A percentile compares a stretch with the other conserved stretches of the same genome.
phyloP scores from a whole-genome alignment of 75 land plant species.

The Pinus albicaulis region DNA sequence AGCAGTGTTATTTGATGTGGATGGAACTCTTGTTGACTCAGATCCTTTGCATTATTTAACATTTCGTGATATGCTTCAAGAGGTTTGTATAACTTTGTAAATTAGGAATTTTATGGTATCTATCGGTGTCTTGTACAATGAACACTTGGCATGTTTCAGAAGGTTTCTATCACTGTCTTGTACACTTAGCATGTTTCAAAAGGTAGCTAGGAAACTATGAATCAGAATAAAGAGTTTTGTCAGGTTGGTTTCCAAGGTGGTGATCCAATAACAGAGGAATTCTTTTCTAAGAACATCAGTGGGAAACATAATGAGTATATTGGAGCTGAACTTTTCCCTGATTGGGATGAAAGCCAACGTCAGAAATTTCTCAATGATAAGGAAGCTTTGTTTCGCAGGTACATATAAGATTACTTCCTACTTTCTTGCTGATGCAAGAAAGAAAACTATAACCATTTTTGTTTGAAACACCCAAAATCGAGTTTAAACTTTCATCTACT shows the following conservation, averaged over 20 bases:
- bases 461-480: not conserved
- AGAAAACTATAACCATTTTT: not conserved
- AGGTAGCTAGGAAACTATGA: not conserved
- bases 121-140: not conserved
- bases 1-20: constrained; percentile 77
- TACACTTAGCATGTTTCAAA: not conserved
- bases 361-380: constrained; percentile 68
- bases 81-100: constrained; percentile 34
- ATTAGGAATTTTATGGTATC: not conserved
- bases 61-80: constrained; percentile 82
- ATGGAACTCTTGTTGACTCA: constrained; percentile 83
- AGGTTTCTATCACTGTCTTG: not conserved
- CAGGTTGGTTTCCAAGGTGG: constrained; percentile 92
- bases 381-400: constrained; percentile 36
- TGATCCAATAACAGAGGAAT: constrained; percentile 72
- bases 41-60: constrained; percentile 76
- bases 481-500: not conserved
- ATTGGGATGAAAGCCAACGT: constrained; percentile 66
- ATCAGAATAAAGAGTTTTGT: not conserved
- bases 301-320: constrained; percentile 76
- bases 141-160: not conserved
- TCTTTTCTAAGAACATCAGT: constrained; percentile 55
- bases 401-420: not conserved
- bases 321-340: constrained; percentile 65
- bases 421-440: not conserved